Percentiles rank a stretch among this genome's conserved stretches.
Evolutionary conservation across 768 basidiomycete genomes (phyloP).

Genomic region (Collybiopsis luxurians): DNA sequence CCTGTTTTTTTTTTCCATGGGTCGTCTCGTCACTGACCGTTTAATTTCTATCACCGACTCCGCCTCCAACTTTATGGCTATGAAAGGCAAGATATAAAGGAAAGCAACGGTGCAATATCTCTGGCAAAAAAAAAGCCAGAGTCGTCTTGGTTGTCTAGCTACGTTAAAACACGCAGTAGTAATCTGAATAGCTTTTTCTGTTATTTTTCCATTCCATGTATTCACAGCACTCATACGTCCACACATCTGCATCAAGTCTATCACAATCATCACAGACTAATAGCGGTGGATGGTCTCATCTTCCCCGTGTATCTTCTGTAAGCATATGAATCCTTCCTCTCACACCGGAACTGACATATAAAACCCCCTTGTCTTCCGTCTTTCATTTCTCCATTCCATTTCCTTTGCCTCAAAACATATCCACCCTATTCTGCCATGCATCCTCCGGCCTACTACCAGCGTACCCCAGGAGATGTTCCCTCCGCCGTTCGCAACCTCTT

Average conservation of each 20-base stretch:
- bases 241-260: constrained; percentile 6
- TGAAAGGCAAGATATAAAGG: neutral
- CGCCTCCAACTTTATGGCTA: neutral
- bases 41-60: neutral
- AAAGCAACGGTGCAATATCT: neutral
- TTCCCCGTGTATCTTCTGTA: constrained; percentile 6
- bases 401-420: neutral
- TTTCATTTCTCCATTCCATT: neutral
- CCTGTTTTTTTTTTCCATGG: neutral
- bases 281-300: neutral
- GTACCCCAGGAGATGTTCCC: constrained; percentile 9
- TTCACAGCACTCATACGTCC: constrained; percentile 1
- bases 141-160: neutral
- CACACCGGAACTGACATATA: neutral
- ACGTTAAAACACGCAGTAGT: neutral
- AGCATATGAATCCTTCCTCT: neutral
- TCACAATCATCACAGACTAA: constrained; percentile 2
- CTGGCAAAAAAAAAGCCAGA: neutral
- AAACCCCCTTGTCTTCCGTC: neutral
- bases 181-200: neutral
- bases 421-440: neutral
- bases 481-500: constrained; percentile 12
- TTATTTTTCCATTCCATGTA: constrained; percentile 2
- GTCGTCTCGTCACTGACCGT: neutral
- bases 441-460: constrained; percentile 1